Evolutionary conservation across 192 early-diverging fungal genomes (phyloP), one percentile per base, ranked within the genome.

Genomic region (Phycomyces blakesleeanus): DNA sequence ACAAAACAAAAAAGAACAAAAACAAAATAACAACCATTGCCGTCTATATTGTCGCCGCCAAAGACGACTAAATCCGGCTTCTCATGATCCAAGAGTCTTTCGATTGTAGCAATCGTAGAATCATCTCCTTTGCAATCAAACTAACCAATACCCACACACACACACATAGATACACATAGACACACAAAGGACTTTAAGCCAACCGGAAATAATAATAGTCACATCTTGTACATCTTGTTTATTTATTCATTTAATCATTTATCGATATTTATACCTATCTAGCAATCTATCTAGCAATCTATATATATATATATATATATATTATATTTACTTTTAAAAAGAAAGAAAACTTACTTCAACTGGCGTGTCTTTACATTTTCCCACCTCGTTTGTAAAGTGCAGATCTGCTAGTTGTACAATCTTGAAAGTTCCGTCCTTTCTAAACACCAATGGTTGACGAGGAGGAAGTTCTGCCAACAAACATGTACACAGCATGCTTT

Each of bases 371-470:
- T 61, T 55, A 27, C 78, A 79, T n/a, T 58, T 63, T 20, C 76
- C 74, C 10, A 63, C 56, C 0, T 75, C 69, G 14, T 75, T 79
- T 25, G 78, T 71, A 59, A 76, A 76, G 18, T 79, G 78, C 7
- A 79, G 66, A 44, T 79, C 78, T 9, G 74, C 74, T 57, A 79
- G 67, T 57, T 79, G 78, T 5, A 76, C 51, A 64, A 79, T 79
- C 51, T 79, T 79, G 61, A 79, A 79, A 6, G 75, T 61, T 5
- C 74, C 72, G 25, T 79, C 67, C 3, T 63, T 6, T 22, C 70
- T 51, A 59, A 79, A 79, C 20, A 61, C 64, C 18, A 79, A 50
- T 0, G 50, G 64, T 0, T 65, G 66, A 0, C 14, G 14, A 27
- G 58, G 47, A 4, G 76, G 72, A 21, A 74, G 27, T 16, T 55